These are phyloP conservation scores for Chrysosporium keratinophilum DNA, from an alignment of 2,329 filamentous ascomycete genomes.

Conservation along the genomic window DNA sequence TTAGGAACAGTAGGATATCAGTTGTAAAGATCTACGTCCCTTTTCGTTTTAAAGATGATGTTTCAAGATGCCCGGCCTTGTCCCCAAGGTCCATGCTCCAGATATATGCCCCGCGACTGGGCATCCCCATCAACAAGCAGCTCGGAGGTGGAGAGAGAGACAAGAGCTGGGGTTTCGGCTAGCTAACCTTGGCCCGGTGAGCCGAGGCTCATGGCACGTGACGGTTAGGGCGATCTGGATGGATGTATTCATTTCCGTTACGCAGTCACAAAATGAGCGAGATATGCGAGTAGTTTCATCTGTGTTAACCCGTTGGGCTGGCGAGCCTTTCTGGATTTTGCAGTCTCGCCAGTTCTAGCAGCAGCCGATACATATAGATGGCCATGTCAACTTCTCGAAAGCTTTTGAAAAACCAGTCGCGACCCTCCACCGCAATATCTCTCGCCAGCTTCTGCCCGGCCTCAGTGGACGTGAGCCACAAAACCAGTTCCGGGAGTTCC, in stretches of 20 bases:
- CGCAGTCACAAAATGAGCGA: too few species aligned
- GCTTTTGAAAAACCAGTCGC: constrained; percentile 16
- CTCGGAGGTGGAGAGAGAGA: background rate
- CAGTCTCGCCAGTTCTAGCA: constrained; percentile 18
- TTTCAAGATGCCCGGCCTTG: too few species aligned
- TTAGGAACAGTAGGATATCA: too few species aligned
- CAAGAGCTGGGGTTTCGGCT: background rate
- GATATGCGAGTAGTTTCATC: too few species aligned
- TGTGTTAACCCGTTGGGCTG: constrained; percentile 1
- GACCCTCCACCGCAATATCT: constrained; percentile 16
- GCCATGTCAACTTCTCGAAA: constrained; percentile 17
- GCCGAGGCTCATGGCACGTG: background rate
- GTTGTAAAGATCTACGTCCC: too few species aligned
- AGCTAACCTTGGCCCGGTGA: background rate
- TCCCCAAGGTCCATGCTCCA: too few species aligned
- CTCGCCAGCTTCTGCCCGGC: constrained; percentile 14
- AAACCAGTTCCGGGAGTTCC: constrained; percentile 18
- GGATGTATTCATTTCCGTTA: too few species aligned
- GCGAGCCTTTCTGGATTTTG: constrained; percentile 14
- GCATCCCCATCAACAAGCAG: background rate
- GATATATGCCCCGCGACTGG: too few species aligned
- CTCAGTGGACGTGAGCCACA: constrained; percentile 17
- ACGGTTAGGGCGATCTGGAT: background rate
- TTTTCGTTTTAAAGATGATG: too few species aligned
- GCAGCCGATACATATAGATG: constrained; percentile 17